A percentile compares a stretch with the other conserved stretches of the same genome.
Conservation (phyloP, 2,329 filamentous ascomycete genomes). For the Penicillium sp. region DNA sequence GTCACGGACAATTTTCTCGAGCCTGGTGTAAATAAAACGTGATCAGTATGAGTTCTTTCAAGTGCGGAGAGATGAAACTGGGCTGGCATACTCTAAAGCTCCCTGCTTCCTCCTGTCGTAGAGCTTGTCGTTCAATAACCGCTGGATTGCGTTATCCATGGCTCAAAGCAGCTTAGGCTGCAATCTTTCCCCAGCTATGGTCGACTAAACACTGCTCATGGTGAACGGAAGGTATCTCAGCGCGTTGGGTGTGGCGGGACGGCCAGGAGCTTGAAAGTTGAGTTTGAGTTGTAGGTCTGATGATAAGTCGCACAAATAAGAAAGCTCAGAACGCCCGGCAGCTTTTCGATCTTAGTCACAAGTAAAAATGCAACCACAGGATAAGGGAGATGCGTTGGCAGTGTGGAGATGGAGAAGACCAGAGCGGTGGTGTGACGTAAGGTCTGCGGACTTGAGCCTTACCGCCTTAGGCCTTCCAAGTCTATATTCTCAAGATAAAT, state of each 20-base stretch:
- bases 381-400: constrained; percentile 10
- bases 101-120: constrained; percentile 98
- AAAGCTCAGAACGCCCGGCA: background rate
- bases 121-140: constrained; percentile 93
- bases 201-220: constrained; percentile 9
- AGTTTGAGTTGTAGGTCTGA: background rate
- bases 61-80: background rate
- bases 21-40: constrained; percentile 51
- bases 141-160: constrained; percentile 89
- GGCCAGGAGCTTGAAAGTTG: constrained; percentile 4
- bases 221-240: background rate
- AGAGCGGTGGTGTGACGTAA: constrained; percentile 12
- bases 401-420: constrained; percentile 10
- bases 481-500: background rate
- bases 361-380: background rate
- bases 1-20: constrained; percentile 88
- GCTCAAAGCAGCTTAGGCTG: constrained; percentile 19
- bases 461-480: background rate
- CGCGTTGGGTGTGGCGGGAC: background rate
- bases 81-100: constrained; percentile 76
- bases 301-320: background rate
- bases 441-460: background rate
- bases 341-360: background rate
- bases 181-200: background rate
- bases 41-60: background rate